Base-by-base conservation (phyloP, 116 monocot genomes). In the Zostera marina region DNA sequence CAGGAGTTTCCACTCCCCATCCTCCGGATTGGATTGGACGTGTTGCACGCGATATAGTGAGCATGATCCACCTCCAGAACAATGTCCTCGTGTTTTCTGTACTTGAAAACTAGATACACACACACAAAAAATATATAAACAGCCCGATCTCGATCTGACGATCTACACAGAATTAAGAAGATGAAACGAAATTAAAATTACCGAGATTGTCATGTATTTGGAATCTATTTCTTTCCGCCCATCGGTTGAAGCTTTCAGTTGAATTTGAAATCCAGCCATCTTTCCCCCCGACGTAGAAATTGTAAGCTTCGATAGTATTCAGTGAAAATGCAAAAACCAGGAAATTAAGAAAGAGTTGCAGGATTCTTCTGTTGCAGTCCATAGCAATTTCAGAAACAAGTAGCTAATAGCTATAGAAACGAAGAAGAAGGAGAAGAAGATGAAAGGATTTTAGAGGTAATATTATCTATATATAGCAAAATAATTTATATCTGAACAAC, bases 61-160 rank as follows among this genome's bases (percentile, higher is more conserved):
- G 60, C 62, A 46, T 81, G 52, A 15, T 16, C 70, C 40, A 88
- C 88, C 17, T 73, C 44, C 11, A 93, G 59, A 19, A 84, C 93
- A 0, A 76, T 74, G 62, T 93, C 87, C 22, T 70, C 56, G 7
- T 77, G 79, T 32, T 73, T 73, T 70, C 75, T 66, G 65, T 84
- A 84, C 63, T 66, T 81, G 63, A 93, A 93, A 24, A 93, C 93
- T 93, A 39, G 10, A 8, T 24, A 46, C 7, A 17, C 14, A 41
- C 2, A 58, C 13, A 41, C 12, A 16, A 14, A 17, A 38, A n/a
- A 32, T 32, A 32, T 32, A 32, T 32, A 32, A 17, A 54, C 4
- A 4, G 0, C 17, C 22, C 22, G 40, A 14, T 2, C n/a, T n/a
- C n/a, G n/a, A n/a, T n/a, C n/a, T n/a, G n/a, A n/a, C n/a, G n/a